Evolutionary conservation across 2,329 filamentous ascomycete species (phyloP).

Genomic region (Claviceps cyperi): DNA sequence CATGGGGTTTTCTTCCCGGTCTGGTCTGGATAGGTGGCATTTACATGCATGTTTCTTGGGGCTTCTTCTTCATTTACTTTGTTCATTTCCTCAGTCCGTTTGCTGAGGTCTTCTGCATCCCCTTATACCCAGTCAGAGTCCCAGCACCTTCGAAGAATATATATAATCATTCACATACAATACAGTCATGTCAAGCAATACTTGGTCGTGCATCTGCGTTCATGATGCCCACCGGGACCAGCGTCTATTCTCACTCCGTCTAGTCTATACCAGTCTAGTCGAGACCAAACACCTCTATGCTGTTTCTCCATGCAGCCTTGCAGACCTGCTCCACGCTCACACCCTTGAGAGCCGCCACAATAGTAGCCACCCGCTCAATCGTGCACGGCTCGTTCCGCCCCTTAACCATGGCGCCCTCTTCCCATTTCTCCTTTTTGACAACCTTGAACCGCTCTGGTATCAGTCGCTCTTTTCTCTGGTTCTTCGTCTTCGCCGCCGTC

Average conservation of each 20-base stretch:
- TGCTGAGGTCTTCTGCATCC: neutral
- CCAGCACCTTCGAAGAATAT: constrained; percentile 14
- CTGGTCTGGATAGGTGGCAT: constrained; percentile 6
- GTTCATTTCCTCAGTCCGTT: too few species aligned
- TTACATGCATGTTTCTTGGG: constrained; percentile 2
- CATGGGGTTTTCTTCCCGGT: neutral
- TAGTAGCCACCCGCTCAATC: constrained; percentile 76
- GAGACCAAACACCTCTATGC: constrained; percentile 62
- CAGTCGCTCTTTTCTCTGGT: constrained; percentile 47
- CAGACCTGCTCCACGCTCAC: constrained; percentile 68
- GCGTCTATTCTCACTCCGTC: constrained; percentile 1
- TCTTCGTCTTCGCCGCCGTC: constrained; percentile 23
- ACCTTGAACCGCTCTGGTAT: constrained; percentile 61
- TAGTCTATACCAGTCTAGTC: constrained; percentile 18
- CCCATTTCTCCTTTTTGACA: constrained; percentile 95
- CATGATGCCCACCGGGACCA: neutral
- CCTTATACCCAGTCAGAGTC: constrained; percentile 5
- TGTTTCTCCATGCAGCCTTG: constrained; percentile 77
- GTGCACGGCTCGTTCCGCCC: constrained; percentile 85
- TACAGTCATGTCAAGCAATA: constrained; percentile 1
- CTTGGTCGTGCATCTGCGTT: neutral
- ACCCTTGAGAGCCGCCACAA: constrained; percentile 75
- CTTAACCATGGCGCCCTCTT: constrained; percentile 78
- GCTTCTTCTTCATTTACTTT: neutral
- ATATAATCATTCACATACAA: neutral